Percentiles rank a stretch among this genome's conserved stretches.
Conservation (phyloP, 306 rosid genomes). For the Quercus agrifolia region DNA sequence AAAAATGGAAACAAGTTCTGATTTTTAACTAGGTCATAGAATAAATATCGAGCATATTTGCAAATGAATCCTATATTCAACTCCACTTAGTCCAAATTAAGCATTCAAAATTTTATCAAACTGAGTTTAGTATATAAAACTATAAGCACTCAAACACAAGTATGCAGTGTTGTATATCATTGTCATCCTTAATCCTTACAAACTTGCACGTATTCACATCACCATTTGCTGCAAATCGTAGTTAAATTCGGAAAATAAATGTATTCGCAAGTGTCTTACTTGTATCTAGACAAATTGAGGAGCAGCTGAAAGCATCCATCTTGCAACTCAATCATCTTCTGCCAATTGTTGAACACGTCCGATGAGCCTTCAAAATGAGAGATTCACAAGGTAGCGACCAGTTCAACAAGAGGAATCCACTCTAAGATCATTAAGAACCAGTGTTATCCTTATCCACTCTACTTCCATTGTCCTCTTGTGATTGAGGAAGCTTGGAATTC, state of each 20-base stretch:
- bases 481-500: conserved; percentile 42
- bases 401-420: background rate
- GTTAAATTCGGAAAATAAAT: background rate
- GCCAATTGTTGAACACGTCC: conserved; percentile 16
- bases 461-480: conserved; percentile 11
- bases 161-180: conserved; percentile 25
- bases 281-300: background rate
- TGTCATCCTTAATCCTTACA: conserved; percentile 33
- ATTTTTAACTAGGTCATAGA: no score
- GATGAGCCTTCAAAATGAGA: background rate
- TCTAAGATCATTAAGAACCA: conserved; percentile 26
- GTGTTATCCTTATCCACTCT: conserved; percentile 19
- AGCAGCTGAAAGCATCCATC: background rate
- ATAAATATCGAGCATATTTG: background rate
- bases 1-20: no score
- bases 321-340: background rate
- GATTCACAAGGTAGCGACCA: background rate
- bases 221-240: background rate
- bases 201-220: conserved; percentile 9
- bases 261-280: background rate
- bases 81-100: conserved; percentile 11
- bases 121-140: conserved; percentile 2
- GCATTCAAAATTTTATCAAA: background rate
- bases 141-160: conserved; percentile 20
- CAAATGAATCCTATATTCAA: conserved; percentile 10